Evolutionary conservation across 2,329 filamentous ascomycete genomes (phyloP), one percentile per base, ranked within the genome.

Genomic region (Colletotrichum navitas): DNA sequence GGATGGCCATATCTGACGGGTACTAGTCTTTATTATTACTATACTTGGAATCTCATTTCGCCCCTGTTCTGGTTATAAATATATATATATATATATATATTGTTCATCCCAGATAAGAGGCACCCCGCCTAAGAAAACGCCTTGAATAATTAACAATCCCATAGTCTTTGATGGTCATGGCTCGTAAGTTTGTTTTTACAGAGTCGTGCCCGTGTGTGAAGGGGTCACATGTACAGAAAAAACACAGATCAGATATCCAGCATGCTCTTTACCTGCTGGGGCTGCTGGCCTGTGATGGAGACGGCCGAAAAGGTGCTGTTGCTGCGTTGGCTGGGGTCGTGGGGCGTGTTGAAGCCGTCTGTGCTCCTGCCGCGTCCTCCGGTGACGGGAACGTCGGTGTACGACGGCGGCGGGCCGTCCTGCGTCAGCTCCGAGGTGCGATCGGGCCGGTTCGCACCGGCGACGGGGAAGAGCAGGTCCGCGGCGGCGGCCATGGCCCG

Each of bases 181-280:
- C 68, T 71, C 68, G 61, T 71, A 36, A 58, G 51, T 56, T 43
- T 43, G n/a, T 47, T 47, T 45, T 24, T 41, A 58, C 26, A 29
- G 32, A 43, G 43, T 49, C 18, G 8, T 24, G 21, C 2, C 36
- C 3, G 8, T 18, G 3, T 32, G 10, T 21, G 6, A 5, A 41
- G 7, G 43, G 21, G 3, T 34, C n/a, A 16, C 26, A n/a, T 36
- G 4, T 24, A 18, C 5, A 18, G 16, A 18, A 41, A 21, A 43
- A 43, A 43, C 24, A 51, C 10, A 18, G 11, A 29, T 66, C 79
- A 90, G 18, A 90, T 76, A 75, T 90, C 88, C 75, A 90, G 74
- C 88, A 90, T 90, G 76, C 88, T 90, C 75, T 81, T 83, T 7
- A 89, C 79, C 75, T 88, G 84, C 76, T 88, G 86, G n/a, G 87